These are phyloP conservation scores for Chrysosporium keratinophilum DNA, from an alignment of 2,329 filamentous ascomycete genomes.

Conservation along the genomic window DNA sequence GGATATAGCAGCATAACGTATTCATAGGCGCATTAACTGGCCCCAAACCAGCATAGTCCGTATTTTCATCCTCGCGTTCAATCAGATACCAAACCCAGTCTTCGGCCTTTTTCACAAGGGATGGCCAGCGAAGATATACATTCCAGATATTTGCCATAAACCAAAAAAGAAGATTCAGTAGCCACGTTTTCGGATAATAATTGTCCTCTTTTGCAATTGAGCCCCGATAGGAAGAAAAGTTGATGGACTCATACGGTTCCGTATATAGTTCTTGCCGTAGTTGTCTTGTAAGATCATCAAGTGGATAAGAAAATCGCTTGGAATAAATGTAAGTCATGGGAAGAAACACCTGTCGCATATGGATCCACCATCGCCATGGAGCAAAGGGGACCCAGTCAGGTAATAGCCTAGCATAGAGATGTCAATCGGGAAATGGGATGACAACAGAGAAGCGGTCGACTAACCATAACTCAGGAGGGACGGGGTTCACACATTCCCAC, in stretches of 20 bases:
- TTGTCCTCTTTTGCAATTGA: conserved; percentile 71
- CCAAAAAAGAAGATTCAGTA: conserved; percentile 72
- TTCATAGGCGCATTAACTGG: conserved; percentile 90
- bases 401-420: conserved; percentile 45
- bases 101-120: conserved; percentile 61
- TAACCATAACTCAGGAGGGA: conserved; percentile 81
- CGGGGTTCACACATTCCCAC: conserved; percentile 91
- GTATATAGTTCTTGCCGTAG: conserved; percentile 74
- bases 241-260: conserved; percentile 64
- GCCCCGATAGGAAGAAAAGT: conserved; percentile 70
- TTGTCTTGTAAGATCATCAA: conserved; percentile 61
- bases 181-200: conserved; percentile 81
- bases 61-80: conserved; percentile 86
- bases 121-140: conserved; percentile 60
- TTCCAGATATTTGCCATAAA: conserved; percentile 68
- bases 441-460: neutral
- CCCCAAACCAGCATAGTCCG: conserved; percentile 72
- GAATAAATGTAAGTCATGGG: conserved; percentile 89
- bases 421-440: neutral
- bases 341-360: conserved; percentile 92
- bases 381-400: conserved; percentile 84
- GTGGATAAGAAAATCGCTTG: conserved; percentile 64
- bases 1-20: conserved; percentile 71
- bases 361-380: conserved; percentile 95
- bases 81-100: conserved; percentile 73